Conservation (phyloP, 2,329 filamentous ascomycete species). For the Mycosphaerella sp. region DNA sequence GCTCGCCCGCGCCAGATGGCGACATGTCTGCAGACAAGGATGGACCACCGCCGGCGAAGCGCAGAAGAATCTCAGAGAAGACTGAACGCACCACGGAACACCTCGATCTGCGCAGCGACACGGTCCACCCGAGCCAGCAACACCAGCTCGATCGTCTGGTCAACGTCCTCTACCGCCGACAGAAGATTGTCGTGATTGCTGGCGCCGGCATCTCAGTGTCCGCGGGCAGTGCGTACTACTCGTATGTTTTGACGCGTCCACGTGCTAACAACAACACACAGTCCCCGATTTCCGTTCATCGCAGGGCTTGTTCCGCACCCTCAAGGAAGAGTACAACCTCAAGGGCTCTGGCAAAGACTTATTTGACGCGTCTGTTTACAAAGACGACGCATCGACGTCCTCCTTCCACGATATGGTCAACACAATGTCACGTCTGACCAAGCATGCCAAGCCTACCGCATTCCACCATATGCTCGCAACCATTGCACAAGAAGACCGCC, state of each 20-base stretch:
- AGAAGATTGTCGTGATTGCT: slow-evolving; percentile 94
- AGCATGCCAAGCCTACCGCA: slow-evolving; percentile 69
- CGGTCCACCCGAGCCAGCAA: slow-evolving; percentile 52
- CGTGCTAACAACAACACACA: slow-evolving; percentile 35
- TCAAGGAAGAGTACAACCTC: slow-evolving; percentile 80
- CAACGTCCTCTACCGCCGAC: slow-evolving; percentile 72
- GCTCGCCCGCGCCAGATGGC: slow-evolving; percentile 41
- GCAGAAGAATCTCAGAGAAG: slow-evolving; percentile 56
- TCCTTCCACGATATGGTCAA: slow-evolving; percentile 97
- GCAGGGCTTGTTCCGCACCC: slow-evolving; percentile 77
- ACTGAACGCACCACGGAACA: slow-evolving; percentile 69
- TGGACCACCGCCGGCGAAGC: slow-evolving; percentile 66
- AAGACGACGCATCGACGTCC: slow-evolving; percentile 78
- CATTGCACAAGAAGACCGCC: slow-evolving; percentile 75
- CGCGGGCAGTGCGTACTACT: slow-evolving; percentile 66
- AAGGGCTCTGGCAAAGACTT: slow-evolving; percentile 92
- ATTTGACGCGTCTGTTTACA: slow-evolving; percentile 97
- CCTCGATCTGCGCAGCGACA: slow-evolving; percentile 60
- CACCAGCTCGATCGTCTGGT: slow-evolving; percentile 64
- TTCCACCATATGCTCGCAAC: slow-evolving; percentile 95
- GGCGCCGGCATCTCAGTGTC: slow-evolving; percentile 96
- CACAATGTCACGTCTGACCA: slow-evolving; percentile 72
- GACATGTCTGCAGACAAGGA: slow-evolving; percentile 49
- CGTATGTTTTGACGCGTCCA: slow-evolving; percentile 14
- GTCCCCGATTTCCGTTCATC: slow-evolving; percentile 95